Percentiles rank a stretch among this genome's conserved stretches.
Conservation (phyloP, 1,139 yeast genomes). For the Groenewaldozyma sp. region DNA sequence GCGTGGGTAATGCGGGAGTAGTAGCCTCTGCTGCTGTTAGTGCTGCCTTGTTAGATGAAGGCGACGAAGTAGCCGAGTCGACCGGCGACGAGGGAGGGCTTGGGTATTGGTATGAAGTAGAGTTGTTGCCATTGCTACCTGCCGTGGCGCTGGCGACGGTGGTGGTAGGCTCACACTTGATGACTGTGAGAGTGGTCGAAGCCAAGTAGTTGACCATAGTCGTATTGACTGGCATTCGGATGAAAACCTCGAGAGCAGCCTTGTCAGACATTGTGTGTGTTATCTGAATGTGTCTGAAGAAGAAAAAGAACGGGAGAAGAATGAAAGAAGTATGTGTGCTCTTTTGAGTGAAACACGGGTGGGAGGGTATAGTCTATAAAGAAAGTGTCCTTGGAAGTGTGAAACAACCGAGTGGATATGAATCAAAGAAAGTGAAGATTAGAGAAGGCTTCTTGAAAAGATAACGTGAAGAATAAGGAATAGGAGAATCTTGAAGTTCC, state of each 20-base stretch:
- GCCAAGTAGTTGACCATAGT: constrained; percentile 80
- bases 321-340: constrained; percentile 1
- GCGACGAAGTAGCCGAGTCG: background rate
- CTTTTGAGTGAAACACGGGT: background rate
- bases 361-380: background rate
- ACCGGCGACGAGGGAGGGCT: constrained; percentile 41
- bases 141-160: constrained; percentile 2
- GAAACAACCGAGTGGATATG: background rate
- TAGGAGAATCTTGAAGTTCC: too few species aligned
- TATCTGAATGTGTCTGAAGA: constrained; percentile 2
- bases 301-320: constrained; percentile 1
- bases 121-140: too few species aligned
- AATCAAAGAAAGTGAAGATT: too few species aligned
- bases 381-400: background rate
- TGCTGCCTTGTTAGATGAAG: constrained; percentile 1
- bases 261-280: constrained; percentile 35
- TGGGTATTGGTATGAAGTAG: constrained; percentile 24
- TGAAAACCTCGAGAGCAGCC: constrained; percentile 62
- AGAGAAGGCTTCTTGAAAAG: too few species aligned
- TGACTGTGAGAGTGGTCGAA: constrained; percentile 69
- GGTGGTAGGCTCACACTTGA: constrained; percentile 37
- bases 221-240: constrained; percentile 64
- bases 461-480: background rate
- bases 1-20: constrained; percentile 29
- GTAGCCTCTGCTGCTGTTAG: constrained; percentile 4